Conservation (phyloP, 2,329 filamentous ascomycete genomes). For the Lithohypha guttulata region DNA sequence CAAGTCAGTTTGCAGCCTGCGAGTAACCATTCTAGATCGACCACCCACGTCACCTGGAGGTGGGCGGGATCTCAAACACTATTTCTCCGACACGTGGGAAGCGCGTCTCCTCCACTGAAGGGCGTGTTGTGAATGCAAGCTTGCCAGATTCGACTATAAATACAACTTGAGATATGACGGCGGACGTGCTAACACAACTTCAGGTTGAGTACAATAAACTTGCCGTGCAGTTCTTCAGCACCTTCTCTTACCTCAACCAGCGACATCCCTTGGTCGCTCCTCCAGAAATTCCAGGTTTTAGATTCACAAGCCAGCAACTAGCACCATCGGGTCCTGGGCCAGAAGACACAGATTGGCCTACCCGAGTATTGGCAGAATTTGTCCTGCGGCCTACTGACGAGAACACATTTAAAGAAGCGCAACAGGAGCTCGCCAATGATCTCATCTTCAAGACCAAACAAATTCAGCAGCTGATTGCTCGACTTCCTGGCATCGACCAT, state of each 20-base stretch:
- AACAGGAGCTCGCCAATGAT: slow-evolving; percentile 39
- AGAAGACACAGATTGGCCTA: slow-evolving; percentile 19
- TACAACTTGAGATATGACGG: no score
- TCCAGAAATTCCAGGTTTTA: slow-evolving; percentile 25
- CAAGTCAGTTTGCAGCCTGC: no score
- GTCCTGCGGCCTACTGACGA: slow-evolving; percentile 33
- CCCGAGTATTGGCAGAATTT: slow-evolving; percentile 25
- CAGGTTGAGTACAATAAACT: slow-evolving; percentile 43
- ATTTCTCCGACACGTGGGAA: no score
- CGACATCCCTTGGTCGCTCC: slow-evolving; percentile 33
- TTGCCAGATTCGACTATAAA: no score
- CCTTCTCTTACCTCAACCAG: slow-evolving; percentile 39
- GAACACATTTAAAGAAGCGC: slow-evolving; percentile 32
- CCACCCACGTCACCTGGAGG: no score
- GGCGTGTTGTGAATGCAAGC: no score
- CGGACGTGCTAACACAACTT: slow-evolving; percentile 40
- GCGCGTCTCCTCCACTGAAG: no score
- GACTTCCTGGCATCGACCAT: slow-evolving; percentile 36
- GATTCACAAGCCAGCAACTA: slow-evolving; percentile 23
- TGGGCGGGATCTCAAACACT: no score
- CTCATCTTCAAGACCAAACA: slow-evolving; percentile 41
- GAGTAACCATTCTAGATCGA: no score
- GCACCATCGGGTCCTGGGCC: slow-evolving; percentile 18
- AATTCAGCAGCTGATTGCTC: slow-evolving; percentile 39
- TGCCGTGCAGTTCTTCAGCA: slow-evolving; percentile 42